A percentile compares a stretch with the other conserved stretches of the same genome.
phyloP scores from a whole-genome alignment of 441 rosid genomes.

The Dalechampia spathulata region DNA sequence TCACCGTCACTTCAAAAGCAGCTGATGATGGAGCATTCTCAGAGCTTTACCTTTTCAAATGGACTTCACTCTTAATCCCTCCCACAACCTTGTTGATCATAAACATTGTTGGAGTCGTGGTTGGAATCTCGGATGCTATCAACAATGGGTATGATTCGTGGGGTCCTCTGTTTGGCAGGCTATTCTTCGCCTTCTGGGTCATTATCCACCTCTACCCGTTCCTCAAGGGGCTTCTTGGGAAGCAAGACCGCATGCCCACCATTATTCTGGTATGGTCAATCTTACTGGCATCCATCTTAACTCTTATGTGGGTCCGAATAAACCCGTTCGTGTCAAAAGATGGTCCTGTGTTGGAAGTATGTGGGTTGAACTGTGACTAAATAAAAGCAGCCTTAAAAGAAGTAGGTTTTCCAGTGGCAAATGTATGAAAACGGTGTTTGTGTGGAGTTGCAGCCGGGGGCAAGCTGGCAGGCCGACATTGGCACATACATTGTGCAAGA shows the following conservation, averaged over 20 bases:
- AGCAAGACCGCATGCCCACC: conserved; percentile 80
- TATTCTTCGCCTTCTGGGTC: conserved; percentile 92
- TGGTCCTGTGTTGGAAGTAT: conserved; percentile 70
- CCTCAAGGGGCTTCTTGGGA: conserved; percentile 90
- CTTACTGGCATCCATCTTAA: conserved; percentile 79
- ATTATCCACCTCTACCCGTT: conserved; percentile 91
- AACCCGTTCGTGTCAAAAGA: conserved; percentile 70
- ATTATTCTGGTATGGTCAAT: conserved; percentile 91
- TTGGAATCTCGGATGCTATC: conserved; percentile 86
- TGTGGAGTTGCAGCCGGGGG: conserved; percentile 8
- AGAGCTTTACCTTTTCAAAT: conserved; percentile 87
- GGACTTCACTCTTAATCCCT: conserved; percentile 89
- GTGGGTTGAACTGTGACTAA: conserved; percentile 71
- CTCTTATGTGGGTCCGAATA: conserved; percentile 87
- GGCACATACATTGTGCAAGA: conserved; percentile 6
- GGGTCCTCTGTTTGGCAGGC: conserved; percentile 91
- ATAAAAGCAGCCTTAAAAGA: conserved; percentile 13
- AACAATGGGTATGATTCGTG: conserved; percentile 95
- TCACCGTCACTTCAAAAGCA: conserved; percentile 92
- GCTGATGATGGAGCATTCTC: conserved; percentile 93
- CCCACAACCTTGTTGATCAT: conserved; percentile 71
- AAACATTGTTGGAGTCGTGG: conserved; percentile 72
- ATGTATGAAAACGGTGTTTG: conserved; percentile 3
- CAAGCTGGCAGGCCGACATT: neutral
- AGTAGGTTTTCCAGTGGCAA: conserved; percentile 10